phyloP scores from a whole-genome alignment of 2,329 filamentous ascomycete genomes.

The Verticillium klebahnii region DNA sequence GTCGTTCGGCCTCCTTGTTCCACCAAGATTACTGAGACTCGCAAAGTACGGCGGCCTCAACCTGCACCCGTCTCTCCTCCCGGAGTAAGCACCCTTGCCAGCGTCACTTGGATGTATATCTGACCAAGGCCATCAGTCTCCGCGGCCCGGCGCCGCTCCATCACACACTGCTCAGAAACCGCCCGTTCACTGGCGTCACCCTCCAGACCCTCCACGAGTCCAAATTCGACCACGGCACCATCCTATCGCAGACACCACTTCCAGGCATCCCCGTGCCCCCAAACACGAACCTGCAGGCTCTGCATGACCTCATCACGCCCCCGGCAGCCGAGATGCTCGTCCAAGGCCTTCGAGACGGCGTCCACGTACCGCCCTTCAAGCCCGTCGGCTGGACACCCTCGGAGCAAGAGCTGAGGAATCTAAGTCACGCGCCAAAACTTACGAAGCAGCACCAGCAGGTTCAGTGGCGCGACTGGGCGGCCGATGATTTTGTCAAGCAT shows the following conservation, averaged over 20 bases:
- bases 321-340: conserved; percentile 70
- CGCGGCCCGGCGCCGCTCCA: conserved; percentile 84
- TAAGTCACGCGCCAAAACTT: conserved; percentile 67
- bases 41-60: conserved; percentile 86
- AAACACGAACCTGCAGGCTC: conserved; percentile 35
- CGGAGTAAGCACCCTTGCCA: conserved; percentile 52
- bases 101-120: not conserved
- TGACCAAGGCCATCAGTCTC: conserved; percentile 45
- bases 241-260: conserved; percentile 64
- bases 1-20: conserved; percentile 90
- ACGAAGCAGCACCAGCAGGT: conserved; percentile 59
- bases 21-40: conserved; percentile 63
- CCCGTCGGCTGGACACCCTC: not conserved
- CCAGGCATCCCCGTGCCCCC: conserved; percentile 51
- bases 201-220: conserved; percentile 79
- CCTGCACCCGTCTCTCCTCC: conserved; percentile 86
- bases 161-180: conserved; percentile 66
- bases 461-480: conserved; percentile 49
- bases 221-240: conserved; percentile 72
- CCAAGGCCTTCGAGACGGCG: conserved; percentile 52
- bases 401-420: conserved; percentile 13
- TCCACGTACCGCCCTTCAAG: conserved; percentile 60
- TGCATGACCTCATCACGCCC: conserved; percentile 48
- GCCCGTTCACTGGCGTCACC: conserved; percentile 65
- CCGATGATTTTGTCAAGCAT: conserved; percentile 49